Conservation (phyloP, 352 stramenopile genomes). For the Saprolegnia diclina region DNA sequence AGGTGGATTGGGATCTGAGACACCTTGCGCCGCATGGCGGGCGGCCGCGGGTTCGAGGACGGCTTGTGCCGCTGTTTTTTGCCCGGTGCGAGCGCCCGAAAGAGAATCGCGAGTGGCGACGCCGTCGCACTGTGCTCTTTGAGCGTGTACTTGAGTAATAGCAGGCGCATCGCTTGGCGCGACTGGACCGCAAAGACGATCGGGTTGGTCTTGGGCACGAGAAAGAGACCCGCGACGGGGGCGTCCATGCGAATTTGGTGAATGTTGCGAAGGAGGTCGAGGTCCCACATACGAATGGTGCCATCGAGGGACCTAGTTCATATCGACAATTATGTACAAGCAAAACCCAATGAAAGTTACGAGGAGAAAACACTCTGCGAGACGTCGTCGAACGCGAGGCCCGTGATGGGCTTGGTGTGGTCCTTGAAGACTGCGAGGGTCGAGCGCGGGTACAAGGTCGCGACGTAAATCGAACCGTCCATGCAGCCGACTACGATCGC, state of each 20-base stretch:
- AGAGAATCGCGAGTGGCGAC: slow-evolving; percentile 49
- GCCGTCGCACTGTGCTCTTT: slow-evolving; percentile 60
- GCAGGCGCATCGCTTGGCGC: slow-evolving; percentile 49
- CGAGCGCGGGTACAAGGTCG: slow-evolving; percentile 51
- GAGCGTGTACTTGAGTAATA: slow-evolving; percentile 56
- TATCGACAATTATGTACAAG: neutral
- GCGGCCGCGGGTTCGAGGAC: neutral
- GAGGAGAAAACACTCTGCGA: slow-evolving; percentile 52
- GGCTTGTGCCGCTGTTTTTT: neutral
- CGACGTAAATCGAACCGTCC: slow-evolving; percentile 47
- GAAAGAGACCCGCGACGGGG: slow-evolving; percentile 39
- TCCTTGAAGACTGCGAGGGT: slow-evolving; percentile 65
- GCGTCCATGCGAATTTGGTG: slow-evolving; percentile 54
- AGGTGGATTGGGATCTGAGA: slow-evolving; percentile 24
- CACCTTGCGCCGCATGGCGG: neutral
- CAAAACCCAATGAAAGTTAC: too few relatives aligned
- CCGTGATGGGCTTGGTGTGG: slow-evolving; percentile 53
- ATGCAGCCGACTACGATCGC: slow-evolving; percentile 57
- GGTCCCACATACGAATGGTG: slow-evolving; percentile 58
- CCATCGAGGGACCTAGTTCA: slow-evolving; percentile 51
- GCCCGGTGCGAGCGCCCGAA: slow-evolving; percentile 33
- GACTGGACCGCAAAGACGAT: slow-evolving; percentile 57
- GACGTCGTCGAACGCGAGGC: slow-evolving; percentile 42
- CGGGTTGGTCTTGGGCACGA: slow-evolving; percentile 35
- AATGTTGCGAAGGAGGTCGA: slow-evolving; percentile 52